Evolutionary conservation across 2,329 filamentous ascomycete species (phyloP), one percentile per base, ranked within the genome.

Genomic region (Aspergillus sp.): DNA sequence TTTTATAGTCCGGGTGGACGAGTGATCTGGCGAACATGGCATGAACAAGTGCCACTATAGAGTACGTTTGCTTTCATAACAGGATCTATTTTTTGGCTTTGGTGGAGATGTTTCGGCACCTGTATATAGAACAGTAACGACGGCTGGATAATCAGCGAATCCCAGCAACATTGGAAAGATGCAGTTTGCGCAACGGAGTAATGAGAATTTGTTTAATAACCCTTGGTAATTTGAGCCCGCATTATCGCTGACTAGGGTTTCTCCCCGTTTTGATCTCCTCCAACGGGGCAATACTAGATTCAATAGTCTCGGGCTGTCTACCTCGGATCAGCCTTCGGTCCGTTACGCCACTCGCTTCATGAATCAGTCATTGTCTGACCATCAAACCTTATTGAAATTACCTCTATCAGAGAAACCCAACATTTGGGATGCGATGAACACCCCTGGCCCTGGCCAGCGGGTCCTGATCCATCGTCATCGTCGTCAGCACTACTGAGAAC

Each of bases 91-190:
- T 17, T 55, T 49, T 54, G 48, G 19, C 13, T 57, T 56, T 55
- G 30, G 25, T 47, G 23, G 15, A 21, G 51, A 13, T 39, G n/a
- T 52, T 56, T 56, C 30, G 47, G 52, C 21, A 56, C 49, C 52
- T 60, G 52, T 60, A 60, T 56, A 60, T 60, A 60, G 58, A 55
- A 55, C 28, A 55, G 39, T 30, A 43, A 39, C 21, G 25, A 32
- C 25, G 12, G 43, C 53, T 47, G 53, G 21, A 47, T 55, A 21
- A 17, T 30, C 43, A 28, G 39, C 45, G 32, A 28, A 55, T 30
- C 41, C 30, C 36, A n/a, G 21, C 39, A 23, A 17, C 38, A 23
- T 45, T 28, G 39, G 39, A 32, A 19, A 43, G 41, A 45, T 23
- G 41, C 19, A 45, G 19, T 47, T n/a, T 12, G 23, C n/a, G 17